phyloP scores from a whole-genome alignment of 441 rosid species.

The Euphorbia schlechtendalii region DNA sequence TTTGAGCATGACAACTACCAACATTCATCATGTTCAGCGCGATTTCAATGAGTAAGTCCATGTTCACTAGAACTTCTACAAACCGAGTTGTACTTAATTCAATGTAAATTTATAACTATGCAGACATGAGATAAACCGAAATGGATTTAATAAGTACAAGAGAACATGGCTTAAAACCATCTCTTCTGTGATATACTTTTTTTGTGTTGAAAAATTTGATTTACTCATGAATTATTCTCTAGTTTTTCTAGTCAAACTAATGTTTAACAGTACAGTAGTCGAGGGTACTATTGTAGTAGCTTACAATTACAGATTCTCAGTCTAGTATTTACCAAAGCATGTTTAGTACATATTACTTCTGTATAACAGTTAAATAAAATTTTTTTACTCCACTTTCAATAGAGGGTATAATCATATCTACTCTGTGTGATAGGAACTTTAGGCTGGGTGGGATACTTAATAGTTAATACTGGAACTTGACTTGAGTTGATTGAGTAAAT shows the following conservation, averaged over 20 bases:
- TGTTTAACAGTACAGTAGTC: neutral
- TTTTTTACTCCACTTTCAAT: neutral
- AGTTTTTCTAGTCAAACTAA: neutral
- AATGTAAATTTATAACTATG: too few species aligned
- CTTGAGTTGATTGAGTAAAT: too few species aligned
- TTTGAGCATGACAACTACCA: slow-evolving; percentile 26
- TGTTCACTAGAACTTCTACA: too few species aligned
- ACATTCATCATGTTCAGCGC: slow-evolving; percentile 46
- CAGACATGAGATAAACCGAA: too few species aligned
- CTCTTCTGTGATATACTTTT: slow-evolving; percentile 10
- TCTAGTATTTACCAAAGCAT: neutral
- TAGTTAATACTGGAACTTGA: too few species aligned
- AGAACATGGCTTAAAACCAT: too few species aligned
- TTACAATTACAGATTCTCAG: too few species aligned
- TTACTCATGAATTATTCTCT: neutral
- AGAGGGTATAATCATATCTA: neutral
- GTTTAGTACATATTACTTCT: neutral
- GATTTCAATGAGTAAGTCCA: slow-evolving; percentile 76
- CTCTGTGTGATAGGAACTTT: neutral
- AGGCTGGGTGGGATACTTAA: too few species aligned
- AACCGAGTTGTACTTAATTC: too few species aligned
- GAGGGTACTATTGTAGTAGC: neutral
- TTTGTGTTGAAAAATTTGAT: neutral
- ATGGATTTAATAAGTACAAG: too few species aligned
- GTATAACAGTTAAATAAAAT: neutral